These are phyloP conservation scores for Pseudocercospora macadamiae DNA, from an alignment of 2,329 filamentous ascomycete species.

Conservation along the genomic window DNA sequence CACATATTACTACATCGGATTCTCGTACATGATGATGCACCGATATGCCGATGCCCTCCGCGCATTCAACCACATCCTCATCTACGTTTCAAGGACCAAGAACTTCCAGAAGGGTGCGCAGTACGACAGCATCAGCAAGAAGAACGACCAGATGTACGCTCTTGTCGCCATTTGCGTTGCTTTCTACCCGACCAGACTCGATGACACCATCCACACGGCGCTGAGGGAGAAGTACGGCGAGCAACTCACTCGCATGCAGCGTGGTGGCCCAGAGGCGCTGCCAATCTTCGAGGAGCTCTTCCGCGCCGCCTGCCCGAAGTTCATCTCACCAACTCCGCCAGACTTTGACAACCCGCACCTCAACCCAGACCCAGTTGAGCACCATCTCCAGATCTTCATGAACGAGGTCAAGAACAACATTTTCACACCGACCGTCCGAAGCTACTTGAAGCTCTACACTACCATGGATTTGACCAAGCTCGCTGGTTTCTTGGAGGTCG, in stretches of 20 bases:
- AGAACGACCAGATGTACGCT: conserved; percentile 99
- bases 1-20: conserved; percentile 99
- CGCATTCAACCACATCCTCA: conserved; percentile 99
- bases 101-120: conserved; percentile 99
- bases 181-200: conserved; percentile 93
- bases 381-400: conserved; percentile 98
- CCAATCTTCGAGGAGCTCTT: conserved; percentile 99
- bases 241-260: conserved; percentile 94
- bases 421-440: conserved; percentile 96
- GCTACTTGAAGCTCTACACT: conserved; percentile 97
- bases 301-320: conserved; percentile 96
- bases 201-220: conserved; percentile 98
- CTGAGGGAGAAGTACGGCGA: conserved; percentile 99
- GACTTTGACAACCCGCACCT: conserved; percentile 96
- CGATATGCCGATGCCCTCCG: conserved; percentile 98
- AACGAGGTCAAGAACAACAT: conserved; percentile 99
- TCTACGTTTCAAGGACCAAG: conserved; percentile 98
- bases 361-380: conserved; percentile 96
- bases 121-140: conserved; percentile 99
- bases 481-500: conserved; percentile 92
- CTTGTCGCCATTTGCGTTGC: conserved; percentile 98
- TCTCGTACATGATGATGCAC: conserved; percentile 99
- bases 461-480: conserved; percentile 99
- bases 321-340: conserved; percentile 95
- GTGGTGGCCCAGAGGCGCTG: conserved; percentile 90